Base-by-base conservation (phyloP, 1,139 yeast genomes). In the Hansenula lynferdii region DNA sequence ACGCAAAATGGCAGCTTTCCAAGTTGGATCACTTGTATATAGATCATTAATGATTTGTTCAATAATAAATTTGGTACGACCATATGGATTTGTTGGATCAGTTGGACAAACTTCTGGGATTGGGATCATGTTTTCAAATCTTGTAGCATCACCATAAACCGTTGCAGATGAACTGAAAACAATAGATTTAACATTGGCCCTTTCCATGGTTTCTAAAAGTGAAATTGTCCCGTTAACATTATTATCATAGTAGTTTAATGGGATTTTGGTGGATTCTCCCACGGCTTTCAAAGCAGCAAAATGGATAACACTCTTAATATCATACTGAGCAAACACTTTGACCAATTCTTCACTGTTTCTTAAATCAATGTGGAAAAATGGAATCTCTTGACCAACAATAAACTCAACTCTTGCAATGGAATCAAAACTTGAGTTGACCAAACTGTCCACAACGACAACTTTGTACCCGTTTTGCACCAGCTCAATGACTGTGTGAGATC, bases 221-320 rank as follows among this genome's bases (percentile, higher is more conserved):
- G 65, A 72, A 45, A 82, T 60, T 21, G 92, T 77, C 23, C 94
- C 92, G 23, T 64, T 58, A 28, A 85, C 77, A 53, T 85, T 85
- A 57, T 81, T 81, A 40, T 77, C 78, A 58, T 81, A 84, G 62
- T 85, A 85, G 33, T 61, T 68, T 42, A 83, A 68, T n/a, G 95
- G 95, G 40, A 79, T 74, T 51, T 73, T 56, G 25, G 85, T 72
- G n/a, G 87, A 79, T 60, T 85, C 94, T 28, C 89, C 92, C 27
- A 85, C 95, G 3, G 94, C 92, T 60, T 85, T 85, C 55, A 85
- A 72, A 19, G 90, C 92, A 14, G 94, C 95, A 63, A 85, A 84
- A 58, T 85, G 95, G 38, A 85, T 72, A 14, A 84, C 89, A 1
- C 85, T 75, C 27, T 67, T 61, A 44, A 85, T 72, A 7, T 68